Evolutionary conservation across 2,329 filamentous ascomycete species (phyloP).

Genomic region (Fusarium sp.): DNA sequence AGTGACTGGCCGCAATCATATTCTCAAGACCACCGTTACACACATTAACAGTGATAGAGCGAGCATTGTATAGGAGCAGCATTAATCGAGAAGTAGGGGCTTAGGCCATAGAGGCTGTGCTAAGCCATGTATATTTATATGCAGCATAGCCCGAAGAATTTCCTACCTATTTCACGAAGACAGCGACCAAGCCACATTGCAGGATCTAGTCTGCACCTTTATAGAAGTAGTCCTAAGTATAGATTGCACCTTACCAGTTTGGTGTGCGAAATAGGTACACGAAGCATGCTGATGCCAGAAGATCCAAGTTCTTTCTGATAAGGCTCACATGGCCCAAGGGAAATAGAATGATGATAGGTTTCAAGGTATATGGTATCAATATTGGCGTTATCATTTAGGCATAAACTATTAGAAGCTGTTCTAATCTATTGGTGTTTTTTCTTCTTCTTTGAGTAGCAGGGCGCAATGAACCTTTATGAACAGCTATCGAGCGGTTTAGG

Average conservation of each 20-base stretch:
- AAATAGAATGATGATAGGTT: background rate
- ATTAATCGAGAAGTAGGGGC: background rate
- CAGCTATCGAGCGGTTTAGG: conserved; percentile 24
- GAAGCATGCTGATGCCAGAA: background rate
- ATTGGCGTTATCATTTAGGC: conserved; percentile 17
- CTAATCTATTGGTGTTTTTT: conserved; percentile 29
- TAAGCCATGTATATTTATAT: background rate
- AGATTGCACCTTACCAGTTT: background rate
- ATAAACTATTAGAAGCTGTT: conserved; percentile 26
- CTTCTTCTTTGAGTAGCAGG: conserved; percentile 21
- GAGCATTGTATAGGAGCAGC: background rate
- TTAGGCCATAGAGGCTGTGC: background rate
- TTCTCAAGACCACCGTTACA: background rate
- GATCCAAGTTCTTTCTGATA: background rate
- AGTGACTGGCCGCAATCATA: background rate
- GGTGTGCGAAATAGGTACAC: background rate
- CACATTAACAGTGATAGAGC: background rate
- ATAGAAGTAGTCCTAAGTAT: background rate
- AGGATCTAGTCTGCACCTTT: background rate
- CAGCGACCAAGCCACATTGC: background rate
- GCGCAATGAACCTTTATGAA: conserved; percentile 12
- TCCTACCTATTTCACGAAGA: background rate
- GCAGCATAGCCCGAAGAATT: background rate
- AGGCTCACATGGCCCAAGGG: background rate
- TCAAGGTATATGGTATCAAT: conserved; percentile 20